These are phyloP conservation scores for Paracorniculantispora psalliotae DNA, from an alignment of 2,329 filamentous ascomycete species.

Conservation along the genomic window DNA sequence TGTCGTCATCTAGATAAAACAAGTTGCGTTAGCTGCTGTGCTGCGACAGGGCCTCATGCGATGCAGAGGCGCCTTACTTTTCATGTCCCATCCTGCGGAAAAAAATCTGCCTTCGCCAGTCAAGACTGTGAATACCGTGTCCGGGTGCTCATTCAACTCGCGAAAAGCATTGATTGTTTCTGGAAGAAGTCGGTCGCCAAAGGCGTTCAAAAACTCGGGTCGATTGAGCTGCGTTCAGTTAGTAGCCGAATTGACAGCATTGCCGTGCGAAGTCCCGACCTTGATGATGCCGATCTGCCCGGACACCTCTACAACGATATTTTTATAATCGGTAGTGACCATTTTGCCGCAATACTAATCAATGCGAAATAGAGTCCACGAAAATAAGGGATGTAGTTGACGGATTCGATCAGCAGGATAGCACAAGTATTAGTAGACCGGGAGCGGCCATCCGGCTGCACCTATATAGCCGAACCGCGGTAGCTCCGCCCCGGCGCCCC, in stretches of 20 bases:
- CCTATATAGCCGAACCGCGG: not conserved
- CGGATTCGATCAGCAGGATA: too few relatives aligned
- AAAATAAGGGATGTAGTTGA: too few relatives aligned
- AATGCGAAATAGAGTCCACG: not conserved
- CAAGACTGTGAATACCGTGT: conserved; percentile 11
- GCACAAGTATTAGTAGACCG: not conserved
- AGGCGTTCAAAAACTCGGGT: conserved; percentile 7
- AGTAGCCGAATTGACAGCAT: not conserved
- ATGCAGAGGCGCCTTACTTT: not conserved
- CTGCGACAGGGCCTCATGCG: not conserved
- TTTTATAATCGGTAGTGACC: not conserved
- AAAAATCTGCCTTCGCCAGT: conserved; percentile 10
- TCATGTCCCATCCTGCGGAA: conserved; percentile 10
- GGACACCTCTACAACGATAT: not conserved
- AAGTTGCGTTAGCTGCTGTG: not conserved
- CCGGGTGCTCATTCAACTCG: conserved; percentile 10
- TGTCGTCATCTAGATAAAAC: not conserved
- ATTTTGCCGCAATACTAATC: not conserved
- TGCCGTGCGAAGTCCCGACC: not conserved
- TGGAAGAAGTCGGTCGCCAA: not conserved
- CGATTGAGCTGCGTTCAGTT: conserved; percentile 8
- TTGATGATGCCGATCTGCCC: conserved; percentile 2
- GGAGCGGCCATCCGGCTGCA: not conserved
- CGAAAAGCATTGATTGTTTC: conserved; percentile 11
- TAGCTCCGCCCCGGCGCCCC: not conserved